Evolutionary conservation across 169 alveolate genomes (phyloP).

Genomic region (Plasmodium gallinaceum): DNA sequence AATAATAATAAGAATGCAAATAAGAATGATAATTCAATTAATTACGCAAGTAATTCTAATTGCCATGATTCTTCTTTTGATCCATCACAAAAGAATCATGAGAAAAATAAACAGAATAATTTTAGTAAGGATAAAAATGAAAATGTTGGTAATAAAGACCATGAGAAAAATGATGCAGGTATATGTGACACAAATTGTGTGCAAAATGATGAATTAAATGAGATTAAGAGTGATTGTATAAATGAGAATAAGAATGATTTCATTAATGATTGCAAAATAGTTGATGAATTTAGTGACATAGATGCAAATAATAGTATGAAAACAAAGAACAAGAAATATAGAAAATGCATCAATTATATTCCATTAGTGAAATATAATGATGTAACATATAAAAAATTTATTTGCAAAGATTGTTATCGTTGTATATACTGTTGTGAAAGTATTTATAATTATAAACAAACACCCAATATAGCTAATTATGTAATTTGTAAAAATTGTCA

Average conservation of each 20-base stretch:
- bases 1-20: neutral
- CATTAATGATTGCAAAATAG: slow-evolving; percentile 1
- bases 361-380: slow-evolving; percentile 54
- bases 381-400: slow-evolving; percentile 52
- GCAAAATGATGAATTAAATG: slow-evolving; percentile 1
- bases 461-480: slow-evolving; percentile 72
- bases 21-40: neutral
- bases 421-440: slow-evolving; percentile 78
- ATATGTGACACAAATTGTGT: neutral
- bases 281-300: slow-evolving; percentile 61
- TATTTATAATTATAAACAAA: slow-evolving; percentile 68
- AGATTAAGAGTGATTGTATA: slow-evolving; percentile 1
- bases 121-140: neutral
- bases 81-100: no score
- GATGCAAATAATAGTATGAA: slow-evolving; percentile 45
- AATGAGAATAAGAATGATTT: slow-evolving; percentile 7
- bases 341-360: slow-evolving; percentile 33
- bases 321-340: slow-evolving; percentile 30
- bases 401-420: slow-evolving; percentile 78
- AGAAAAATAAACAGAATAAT: neutral
- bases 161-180: neutral
- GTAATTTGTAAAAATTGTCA: slow-evolving; percentile 84
- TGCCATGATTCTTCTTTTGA: no score
- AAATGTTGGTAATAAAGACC: neutral
- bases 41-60: no score